Conservation (phyloP, 768 basidiomycete genomes). For the Sporobolomyces phaffii region DNA sequence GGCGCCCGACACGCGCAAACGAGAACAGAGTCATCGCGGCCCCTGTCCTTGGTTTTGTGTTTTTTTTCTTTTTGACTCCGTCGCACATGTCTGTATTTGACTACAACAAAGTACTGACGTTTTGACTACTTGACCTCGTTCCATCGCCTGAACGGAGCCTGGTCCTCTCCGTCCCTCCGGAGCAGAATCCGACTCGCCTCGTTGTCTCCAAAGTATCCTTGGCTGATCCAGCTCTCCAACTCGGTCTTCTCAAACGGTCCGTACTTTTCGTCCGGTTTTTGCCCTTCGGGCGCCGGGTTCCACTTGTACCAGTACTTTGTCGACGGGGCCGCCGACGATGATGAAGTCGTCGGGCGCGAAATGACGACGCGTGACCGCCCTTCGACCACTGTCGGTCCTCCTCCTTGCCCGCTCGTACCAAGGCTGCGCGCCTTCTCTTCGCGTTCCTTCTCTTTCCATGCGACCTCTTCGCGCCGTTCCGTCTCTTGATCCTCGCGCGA, state of each 20-base stretch:
- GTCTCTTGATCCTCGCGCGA: conserved; percentile 7
- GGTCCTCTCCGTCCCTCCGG: conserved; percentile 51
- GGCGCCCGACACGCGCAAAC: no score
- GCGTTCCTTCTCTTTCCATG: neutral
- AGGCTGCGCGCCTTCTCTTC: conserved; percentile 41
- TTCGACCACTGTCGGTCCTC: neutral
- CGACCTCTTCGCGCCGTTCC: neutral
- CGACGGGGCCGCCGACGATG: neutral
- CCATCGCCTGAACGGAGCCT: neutral
- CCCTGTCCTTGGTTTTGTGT: no score
- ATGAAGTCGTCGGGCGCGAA: neutral
- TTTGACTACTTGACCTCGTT: neutral
- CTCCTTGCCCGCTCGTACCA: conserved; percentile 50
- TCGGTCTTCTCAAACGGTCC: conserved; percentile 78
- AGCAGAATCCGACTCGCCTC: conserved; percentile 71
- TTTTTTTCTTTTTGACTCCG: no score
- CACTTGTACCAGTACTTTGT: conserved; percentile 69
- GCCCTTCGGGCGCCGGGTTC: conserved; percentile 51
- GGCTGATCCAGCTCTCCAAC: conserved; percentile 70
- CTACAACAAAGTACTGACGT: no score
- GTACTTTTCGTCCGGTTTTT: conserved; percentile 54
- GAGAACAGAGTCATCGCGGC: no score
- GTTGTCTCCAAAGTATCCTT: conserved; percentile 68
- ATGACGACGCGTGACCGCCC: conserved; percentile 22
- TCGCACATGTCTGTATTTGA: no score